Evolutionary conservation across 2,329 filamentous ascomycete species (phyloP).

Genomic region (Aspergillus calidoustus): DNA sequence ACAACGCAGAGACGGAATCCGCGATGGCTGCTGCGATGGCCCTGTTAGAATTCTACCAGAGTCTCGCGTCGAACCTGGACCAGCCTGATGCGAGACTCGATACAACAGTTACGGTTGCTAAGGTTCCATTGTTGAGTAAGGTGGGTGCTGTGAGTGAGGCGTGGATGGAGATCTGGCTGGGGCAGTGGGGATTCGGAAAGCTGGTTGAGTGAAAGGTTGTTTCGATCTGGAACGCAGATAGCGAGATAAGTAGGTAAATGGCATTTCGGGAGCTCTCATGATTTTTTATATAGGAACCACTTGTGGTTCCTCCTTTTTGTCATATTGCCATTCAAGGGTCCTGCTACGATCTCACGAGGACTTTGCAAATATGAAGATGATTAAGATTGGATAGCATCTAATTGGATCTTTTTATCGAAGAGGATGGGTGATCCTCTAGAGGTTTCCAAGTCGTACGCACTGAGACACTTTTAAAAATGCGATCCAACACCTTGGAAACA

Average conservation of each 20-base stretch:
- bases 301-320: too few species aligned
- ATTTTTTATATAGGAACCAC: neutral
- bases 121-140: neutral
- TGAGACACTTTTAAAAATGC: too few species aligned
- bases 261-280: neutral
- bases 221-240: neutral
- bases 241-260: neutral
- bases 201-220: neutral
- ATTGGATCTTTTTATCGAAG: too few species aligned
- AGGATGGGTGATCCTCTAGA: too few species aligned
- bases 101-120: neutral
- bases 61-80: neutral
- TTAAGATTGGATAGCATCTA: too few species aligned
- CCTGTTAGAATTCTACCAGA: conserved; percentile 8
- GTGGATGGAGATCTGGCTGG: conserved; percentile 12
- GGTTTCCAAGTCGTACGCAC: too few species aligned
- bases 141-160: conserved; percentile 1
- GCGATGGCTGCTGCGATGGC: conserved; percentile 2
- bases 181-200: conserved; percentile 7
- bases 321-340: too few species aligned
- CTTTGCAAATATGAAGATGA: too few species aligned
- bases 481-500: too few species aligned
- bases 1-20: neutral
- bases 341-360: too few species aligned
- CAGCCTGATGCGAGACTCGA: neutral